Percentiles rank a stretch among this genome's conserved stretches.
Conservation (phyloP, 164 flowering plant genomes). For the Litsea cubeba region DNA sequence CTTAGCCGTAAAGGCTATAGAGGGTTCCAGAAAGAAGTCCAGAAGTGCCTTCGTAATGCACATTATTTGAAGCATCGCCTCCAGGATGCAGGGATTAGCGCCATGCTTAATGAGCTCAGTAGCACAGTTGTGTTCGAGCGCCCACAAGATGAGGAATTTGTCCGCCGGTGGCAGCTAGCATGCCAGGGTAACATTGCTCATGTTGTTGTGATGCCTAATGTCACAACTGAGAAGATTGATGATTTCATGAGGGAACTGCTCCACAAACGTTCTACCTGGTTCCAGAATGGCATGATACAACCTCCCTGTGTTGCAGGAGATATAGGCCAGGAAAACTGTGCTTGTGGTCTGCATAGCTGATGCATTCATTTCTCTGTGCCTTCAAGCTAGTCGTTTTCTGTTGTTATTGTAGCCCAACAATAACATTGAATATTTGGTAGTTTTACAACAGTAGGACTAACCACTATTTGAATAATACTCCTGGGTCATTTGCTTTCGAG, state of each 20-base stretch:
- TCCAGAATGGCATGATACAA: slow-evolving; percentile 41
- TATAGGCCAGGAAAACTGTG: slow-evolving; percentile 60
- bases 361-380: background rate
- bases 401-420: background rate
- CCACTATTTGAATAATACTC: no score
- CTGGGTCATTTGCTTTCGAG: no score
- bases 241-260: slow-evolving; percentile 55
- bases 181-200: slow-evolving; percentile 92
- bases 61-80: slow-evolving; percentile 81
- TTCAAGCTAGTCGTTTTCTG: background rate
- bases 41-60: slow-evolving; percentile 88
- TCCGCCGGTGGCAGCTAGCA: slow-evolving; percentile 90
- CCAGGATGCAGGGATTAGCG: slow-evolving; percentile 67
- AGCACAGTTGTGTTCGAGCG: slow-evolving; percentile 96
- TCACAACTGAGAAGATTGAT: slow-evolving; percentile 72
- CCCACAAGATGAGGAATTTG: slow-evolving; percentile 76
- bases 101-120: slow-evolving; percentile 94
- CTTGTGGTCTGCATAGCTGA: slow-evolving; percentile 57
- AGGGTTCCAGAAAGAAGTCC: slow-evolving; percentile 95
- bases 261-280: slow-evolving; percentile 59
- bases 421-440: background rate
- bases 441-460: no score
- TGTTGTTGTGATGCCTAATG: slow-evolving; percentile 91
- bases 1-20: slow-evolving; percentile 81
- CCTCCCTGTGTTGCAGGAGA: slow-evolving; percentile 72